Evolutionary conservation across 1,284 basidiomycete genomes (phyloP).

Genomic region (Sanguinoderma infundibulare): DNA sequence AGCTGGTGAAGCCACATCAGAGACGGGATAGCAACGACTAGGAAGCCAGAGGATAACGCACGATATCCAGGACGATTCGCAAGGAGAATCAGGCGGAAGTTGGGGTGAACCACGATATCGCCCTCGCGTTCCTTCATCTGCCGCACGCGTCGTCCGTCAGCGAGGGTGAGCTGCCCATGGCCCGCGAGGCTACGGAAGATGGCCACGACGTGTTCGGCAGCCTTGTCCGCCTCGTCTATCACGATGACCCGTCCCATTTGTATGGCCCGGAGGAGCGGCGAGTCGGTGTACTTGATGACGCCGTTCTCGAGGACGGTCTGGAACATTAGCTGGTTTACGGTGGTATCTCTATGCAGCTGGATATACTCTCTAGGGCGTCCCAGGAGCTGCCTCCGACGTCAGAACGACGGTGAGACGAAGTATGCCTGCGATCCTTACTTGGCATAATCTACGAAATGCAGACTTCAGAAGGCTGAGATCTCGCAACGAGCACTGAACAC

Average conservation of each 20-base stretch:
- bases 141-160: conserved; percentile 64
- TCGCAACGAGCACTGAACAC: neutral
- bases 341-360: conserved; percentile 70
- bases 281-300: conserved; percentile 61
- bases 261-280: conserved; percentile 66
- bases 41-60: conserved; percentile 40
- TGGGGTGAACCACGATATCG: conserved; percentile 64
- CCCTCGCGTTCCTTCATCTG: conserved; percentile 47
- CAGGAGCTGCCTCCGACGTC: conserved; percentile 46
- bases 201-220: conserved; percentile 71
- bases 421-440: conserved; percentile 41
- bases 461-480: no score
- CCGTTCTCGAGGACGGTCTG: conserved; percentile 62
- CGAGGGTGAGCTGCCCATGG: conserved; percentile 62
- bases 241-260: conserved; percentile 62
- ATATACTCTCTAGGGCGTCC: conserved; percentile 69
- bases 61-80: conserved; percentile 77
- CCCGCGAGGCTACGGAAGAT: conserved; percentile 70
- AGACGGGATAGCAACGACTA: neutral
- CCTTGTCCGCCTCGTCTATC: conserved; percentile 74
- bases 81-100: conserved; percentile 64
- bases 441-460: conserved; percentile 46
- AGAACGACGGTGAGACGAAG: neutral
- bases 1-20: conserved; percentile 40
- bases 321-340: conserved; percentile 72